Conservation (phyloP, 108 stramenopile species). For the Discostella stelligeroides region DNA sequence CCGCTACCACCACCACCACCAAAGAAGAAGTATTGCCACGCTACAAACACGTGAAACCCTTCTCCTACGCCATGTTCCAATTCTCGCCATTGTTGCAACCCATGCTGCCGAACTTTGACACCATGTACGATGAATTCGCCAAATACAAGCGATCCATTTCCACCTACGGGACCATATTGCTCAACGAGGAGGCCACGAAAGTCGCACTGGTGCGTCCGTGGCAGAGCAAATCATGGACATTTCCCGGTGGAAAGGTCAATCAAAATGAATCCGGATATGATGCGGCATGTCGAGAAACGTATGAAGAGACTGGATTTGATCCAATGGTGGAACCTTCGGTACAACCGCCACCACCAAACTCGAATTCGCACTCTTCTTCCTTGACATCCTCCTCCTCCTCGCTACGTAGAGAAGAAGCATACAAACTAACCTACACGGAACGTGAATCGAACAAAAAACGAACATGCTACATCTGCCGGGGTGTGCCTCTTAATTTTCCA, state of each 20-base stretch:
- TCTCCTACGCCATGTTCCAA: constrained; percentile 69
- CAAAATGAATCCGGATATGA: constrained; percentile 76
- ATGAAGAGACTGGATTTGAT: constrained; percentile 94
- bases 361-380: no score
- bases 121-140: constrained; percentile 74
- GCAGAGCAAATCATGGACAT: constrained; percentile 76
- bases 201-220: constrained; percentile 67
- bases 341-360: no score
- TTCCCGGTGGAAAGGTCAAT: constrained; percentile 89
- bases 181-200: constrained; percentile 60
- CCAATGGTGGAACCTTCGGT: constrained; percentile 25
- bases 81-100: constrained; percentile 64
- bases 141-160: constrained; percentile 80
- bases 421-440: constrained; percentile 61
- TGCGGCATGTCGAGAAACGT: constrained; percentile 84
- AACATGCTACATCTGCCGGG: constrained; percentile 76
- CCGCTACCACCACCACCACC: not conserved
- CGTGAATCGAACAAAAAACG: constrained; percentile 68
- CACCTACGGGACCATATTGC: constrained; percentile 82
- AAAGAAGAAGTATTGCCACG: constrained; percentile 44
- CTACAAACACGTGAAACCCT: constrained; percentile 71
- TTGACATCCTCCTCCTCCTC: no score
- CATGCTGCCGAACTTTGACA: constrained; percentile 50
- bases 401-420: no score
- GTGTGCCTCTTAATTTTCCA: constrained; percentile 82